Evolutionary conservation across 1,284 basidiomycete genomes (phyloP).

Genomic region (Naganishia albida): DNA sequence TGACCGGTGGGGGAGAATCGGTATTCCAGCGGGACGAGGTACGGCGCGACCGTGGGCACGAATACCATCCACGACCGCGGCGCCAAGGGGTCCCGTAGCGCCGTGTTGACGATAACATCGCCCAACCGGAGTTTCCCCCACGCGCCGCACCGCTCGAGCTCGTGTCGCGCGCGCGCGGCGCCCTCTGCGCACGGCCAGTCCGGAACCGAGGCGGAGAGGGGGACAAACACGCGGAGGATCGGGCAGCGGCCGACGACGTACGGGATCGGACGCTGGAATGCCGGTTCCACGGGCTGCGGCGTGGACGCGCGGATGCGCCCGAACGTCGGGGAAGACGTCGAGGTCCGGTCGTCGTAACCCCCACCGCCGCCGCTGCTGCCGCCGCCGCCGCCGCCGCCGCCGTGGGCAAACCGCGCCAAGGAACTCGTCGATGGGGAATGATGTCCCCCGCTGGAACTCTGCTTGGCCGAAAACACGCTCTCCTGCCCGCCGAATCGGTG

Average conservation of each 20-base stretch:
- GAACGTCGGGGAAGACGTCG: slow-evolving; percentile 17
- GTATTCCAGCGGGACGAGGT: slow-evolving; percentile 52
- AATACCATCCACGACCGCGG: slow-evolving; percentile 49
- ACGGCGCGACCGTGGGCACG: slow-evolving; percentile 47
- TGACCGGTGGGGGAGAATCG: slow-evolving; percentile 43
- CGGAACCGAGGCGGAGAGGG: slow-evolving; percentile 43
- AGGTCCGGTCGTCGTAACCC: slow-evolving; percentile 8
- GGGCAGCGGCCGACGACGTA: slow-evolving; percentile 50
- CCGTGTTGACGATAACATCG: slow-evolving; percentile 53
- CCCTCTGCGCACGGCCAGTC: slow-evolving; percentile 53
- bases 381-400: too few relatives aligned
- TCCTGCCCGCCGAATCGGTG: not conserved
- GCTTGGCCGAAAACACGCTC: not conserved
- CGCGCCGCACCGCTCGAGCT: slow-evolving; percentile 53
- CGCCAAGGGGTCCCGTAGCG: slow-evolving; percentile 42
- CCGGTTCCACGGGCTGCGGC: slow-evolving; percentile 41
- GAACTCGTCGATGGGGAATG: slow-evolving; percentile 20
- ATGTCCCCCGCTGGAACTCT: not conserved
- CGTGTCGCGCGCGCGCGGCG: slow-evolving; percentile 44
- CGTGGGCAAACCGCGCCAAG: slow-evolving; percentile 10
- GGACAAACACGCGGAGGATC: slow-evolving; percentile 52
- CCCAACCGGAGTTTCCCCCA: slow-evolving; percentile 48
- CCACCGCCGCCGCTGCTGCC: too few relatives aligned
- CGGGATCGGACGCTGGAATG: slow-evolving; percentile 51
- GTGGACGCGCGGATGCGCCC: slow-evolving; percentile 17